phyloP scores from a whole-genome alignment of 306 rosid species.

The Gleditsia sinensis region DNA sequence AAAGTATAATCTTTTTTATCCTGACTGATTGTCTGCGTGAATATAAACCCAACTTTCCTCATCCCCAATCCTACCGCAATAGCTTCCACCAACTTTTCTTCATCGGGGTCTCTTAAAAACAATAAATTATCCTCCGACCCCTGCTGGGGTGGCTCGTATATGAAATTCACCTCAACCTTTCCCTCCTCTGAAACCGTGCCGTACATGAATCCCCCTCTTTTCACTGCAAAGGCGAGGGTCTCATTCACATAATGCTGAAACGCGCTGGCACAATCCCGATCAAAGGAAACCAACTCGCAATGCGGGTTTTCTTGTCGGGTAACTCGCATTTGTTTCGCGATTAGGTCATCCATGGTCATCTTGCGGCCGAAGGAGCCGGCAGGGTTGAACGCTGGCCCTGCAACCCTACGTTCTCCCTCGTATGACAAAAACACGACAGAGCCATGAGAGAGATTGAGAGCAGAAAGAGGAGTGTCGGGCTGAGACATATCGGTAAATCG shows the following conservation, averaged over 20 bases:
- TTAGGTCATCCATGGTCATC: constrained; percentile 99
- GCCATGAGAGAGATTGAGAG: constrained; percentile 75
- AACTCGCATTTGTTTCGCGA: constrained; percentile 92
- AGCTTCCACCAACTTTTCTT: constrained; percentile 84
- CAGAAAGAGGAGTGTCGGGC: constrained; percentile 53
- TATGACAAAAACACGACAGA: constrained; percentile 71
- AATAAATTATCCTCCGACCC: constrained; percentile 70
- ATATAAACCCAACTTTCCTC: constrained; percentile 85
- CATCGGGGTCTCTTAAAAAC: constrained; percentile 68
- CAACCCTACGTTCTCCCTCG: constrained; percentile 79
- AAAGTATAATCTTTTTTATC: constrained; percentile 85
- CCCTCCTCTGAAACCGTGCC: constrained; percentile 83
- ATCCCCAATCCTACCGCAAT: constrained; percentile 85
- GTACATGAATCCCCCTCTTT: constrained; percentile 93
- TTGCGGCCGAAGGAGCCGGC: constrained; percentile 96
- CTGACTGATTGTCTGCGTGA: constrained; percentile 87
- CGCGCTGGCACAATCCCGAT: constrained; percentile 86
- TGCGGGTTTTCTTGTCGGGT: constrained; percentile 86
- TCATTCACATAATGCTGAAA: constrained; percentile 93
- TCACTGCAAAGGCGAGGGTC: constrained; percentile 77
- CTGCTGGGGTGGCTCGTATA: constrained; percentile 93
- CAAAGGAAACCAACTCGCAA: constrained; percentile 86
- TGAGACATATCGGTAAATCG: constrained; percentile 75
- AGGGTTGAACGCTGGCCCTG: constrained; percentile 68
- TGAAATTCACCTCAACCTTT: constrained; percentile 84